Base-by-base conservation (phyloP, 2,329 filamentous ascomycete species). In the Rhinocladiella mackenziei region DNA sequence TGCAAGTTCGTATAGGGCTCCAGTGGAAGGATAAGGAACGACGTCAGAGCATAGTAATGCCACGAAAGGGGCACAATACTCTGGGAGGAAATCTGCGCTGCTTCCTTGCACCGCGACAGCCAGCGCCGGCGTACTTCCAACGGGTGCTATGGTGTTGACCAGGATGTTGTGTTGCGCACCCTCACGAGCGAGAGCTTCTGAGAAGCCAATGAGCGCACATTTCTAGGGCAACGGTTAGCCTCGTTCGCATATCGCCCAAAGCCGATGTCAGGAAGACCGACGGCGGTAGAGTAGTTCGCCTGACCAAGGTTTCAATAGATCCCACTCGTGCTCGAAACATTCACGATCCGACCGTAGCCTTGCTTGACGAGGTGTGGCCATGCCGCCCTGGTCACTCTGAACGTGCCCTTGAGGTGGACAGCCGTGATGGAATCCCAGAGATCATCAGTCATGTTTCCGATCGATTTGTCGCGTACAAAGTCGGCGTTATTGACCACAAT, bases 291-390 rank as follows among this genome's bases (percentile, higher is more conserved):
- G 68, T 98, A 98, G 77, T 98, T 98, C 60, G 91, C 87, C 71
- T 98, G 92, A 53, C 92, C 92, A 65, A 98, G 98, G 78, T 96
- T 98, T 58, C 92, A 92, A 65, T 98, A 98, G 67, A 98, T 94
- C 69, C 92, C 92, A 59, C 86, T 94, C 35, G 92, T 97, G 25
- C 88, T 94, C 29, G 92, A 92, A 35, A 92, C 98, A 77, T 98
- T 98, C 62, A 98, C 76, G 51, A 98, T 81, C 60, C 92, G 88
- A 56, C 92, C 92, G 65, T 88, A 97, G 79, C 95, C 97, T 72
- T 98, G 92, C 74, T 97, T 97, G 63, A 89, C 80, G 78, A 97
- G 97, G 69, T 96, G 76, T 44, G 91, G 89, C 91, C 91, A 98
- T 40, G 92, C 92, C 52, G 92, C 92, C 65, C 82, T 96, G 69